Evolutionary conservation across 192 early-diverging fungal species (phyloP), one percentile per base, ranked within the genome.

Genomic region (Thoreauomyces humboldtii): DNA sequence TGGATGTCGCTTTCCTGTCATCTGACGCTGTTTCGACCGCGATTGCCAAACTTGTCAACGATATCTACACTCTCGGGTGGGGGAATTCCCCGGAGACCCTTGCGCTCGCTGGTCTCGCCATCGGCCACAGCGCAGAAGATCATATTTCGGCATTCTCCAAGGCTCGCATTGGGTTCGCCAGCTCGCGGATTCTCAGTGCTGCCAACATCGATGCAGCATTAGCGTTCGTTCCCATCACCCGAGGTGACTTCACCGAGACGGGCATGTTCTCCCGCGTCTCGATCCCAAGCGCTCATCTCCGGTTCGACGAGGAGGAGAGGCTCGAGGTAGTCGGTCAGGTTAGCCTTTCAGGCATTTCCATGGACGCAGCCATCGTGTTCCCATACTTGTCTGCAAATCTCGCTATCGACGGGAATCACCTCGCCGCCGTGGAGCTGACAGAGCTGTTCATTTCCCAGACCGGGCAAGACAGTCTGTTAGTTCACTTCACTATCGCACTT

Each of bases 11-110:
- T 7, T 48, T 48, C 22, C 7, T 22, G 22, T 24, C 12, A 48
- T 9, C 11, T 7, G 11, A 24, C 9, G 25, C 11, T 22, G 47
- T 48, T 48, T 24, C 12, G 47, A 22, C 12, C 47, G 47, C 9
- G 7, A 22, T 48, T 7, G 47, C 47, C 12, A 48, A 22, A 24
- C 25, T 48, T 24, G 17, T 48, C 12, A 24, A 24, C 47, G 22
- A 48, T 22, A 24, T 24, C 7, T 48, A 48, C 47, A 48, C 47
- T 9, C 47, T 48, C 47, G 47, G 47, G 7, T 48, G 47, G 47
- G 47, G 47, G 17, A 48, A 48, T 22, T 22, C 47, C 7, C 47
- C 47, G 25, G 47, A 48, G 22, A 24, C 47, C 7, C 47, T 48
- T 22, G 47, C 47, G 17, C 47, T 48, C 12, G 47, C 47, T 24